These are phyloP conservation scores for Candida nemodendra DNA, from an alignment of 805 yeast species.

Conservation along the genomic window DNA sequence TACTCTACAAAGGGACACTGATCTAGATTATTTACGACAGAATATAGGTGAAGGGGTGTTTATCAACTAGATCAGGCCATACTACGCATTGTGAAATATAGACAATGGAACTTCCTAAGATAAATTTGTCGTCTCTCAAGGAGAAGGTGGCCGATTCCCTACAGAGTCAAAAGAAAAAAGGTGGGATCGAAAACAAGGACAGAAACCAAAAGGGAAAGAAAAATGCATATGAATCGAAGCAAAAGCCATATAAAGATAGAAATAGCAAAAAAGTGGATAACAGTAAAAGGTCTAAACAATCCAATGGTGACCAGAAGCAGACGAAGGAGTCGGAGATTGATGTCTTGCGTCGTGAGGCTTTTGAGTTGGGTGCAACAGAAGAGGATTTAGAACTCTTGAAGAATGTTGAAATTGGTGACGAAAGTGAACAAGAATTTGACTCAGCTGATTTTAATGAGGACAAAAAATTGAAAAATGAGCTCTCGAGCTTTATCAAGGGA, in stretches of 20 bases:
- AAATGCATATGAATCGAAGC: conserved; percentile 11
- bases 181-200: conserved; percentile 19
- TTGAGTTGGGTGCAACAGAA: conserved; percentile 82
- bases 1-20: no score
- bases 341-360: conserved; percentile 66
- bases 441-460: conserved; percentile 42
- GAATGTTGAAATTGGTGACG: conserved; percentile 48
- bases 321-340: conserved; percentile 23
- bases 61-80: no score
- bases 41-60: no score
- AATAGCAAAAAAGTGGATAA: conserved; percentile 5
- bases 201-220: conserved; percentile 24
- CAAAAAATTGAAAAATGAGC: conserved; percentile 48
- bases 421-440: conserved; percentile 52
- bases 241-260: conserved; percentile 9
- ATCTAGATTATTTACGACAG: no score
- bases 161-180: conserved; percentile 17
- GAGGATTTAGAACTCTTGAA: conserved; percentile 69
- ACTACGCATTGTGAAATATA: no score
- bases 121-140: conserved; percentile 57
- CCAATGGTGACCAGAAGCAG: neutral
- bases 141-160: conserved; percentile 59
- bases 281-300: conserved; percentile 1
- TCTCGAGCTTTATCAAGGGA: conserved; percentile 59
- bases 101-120: conserved; percentile 44